Conservation (phyloP, 1,284 basidiomycete species). For the Apiotrichum brassicae region DNA sequence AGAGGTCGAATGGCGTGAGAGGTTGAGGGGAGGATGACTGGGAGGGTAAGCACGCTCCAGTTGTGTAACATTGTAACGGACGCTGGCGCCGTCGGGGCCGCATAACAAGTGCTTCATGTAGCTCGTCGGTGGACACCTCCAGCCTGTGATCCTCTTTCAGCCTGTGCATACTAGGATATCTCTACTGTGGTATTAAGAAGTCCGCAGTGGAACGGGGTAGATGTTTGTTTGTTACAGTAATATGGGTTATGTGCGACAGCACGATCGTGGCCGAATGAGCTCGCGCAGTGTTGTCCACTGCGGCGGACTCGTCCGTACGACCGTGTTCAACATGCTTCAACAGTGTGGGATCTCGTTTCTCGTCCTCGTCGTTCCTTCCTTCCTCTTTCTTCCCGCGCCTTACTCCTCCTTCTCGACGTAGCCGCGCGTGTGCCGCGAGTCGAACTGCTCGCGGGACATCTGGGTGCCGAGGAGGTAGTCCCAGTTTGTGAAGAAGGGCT, state of each 20-base stretch:
- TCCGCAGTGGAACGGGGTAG: background rate
- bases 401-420: conserved; percentile 7
- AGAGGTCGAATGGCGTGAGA: background rate
- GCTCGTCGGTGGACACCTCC: background rate
- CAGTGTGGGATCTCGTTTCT: no score
- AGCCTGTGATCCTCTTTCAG: background rate
- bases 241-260: background rate
- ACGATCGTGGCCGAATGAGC: background rate
- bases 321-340: no score
- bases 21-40: no score
- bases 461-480: conserved; percentile 45
- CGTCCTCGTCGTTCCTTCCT: background rate
- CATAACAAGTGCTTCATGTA: no score
- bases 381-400: background rate
- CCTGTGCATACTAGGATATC: conserved; percentile 1
- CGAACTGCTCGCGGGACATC: conserved; percentile 43
- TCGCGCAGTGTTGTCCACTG: no score
- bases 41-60: no score
- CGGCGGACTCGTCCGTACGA: no score
- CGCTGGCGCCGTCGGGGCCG: no score
- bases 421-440: conserved; percentile 2
- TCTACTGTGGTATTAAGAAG: background rate
- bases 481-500: conserved; percentile 68
- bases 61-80: no score
- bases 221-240: no score